Evolutionary conservation across 1,139 yeast genomes (phyloP).

Genomic region (Scheffersomyces titani): DNA sequence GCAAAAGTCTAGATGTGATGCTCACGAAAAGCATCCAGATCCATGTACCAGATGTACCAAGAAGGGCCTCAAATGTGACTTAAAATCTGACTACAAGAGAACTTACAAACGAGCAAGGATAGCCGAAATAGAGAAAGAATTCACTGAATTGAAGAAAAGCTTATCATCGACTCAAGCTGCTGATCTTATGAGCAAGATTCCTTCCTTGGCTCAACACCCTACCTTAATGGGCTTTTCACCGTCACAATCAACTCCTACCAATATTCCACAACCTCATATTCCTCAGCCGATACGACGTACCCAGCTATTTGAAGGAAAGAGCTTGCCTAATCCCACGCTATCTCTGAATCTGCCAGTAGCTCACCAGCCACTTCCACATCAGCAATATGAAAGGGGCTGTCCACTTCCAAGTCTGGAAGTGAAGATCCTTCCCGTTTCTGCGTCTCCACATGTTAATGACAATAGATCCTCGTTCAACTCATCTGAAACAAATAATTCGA

Average conservation of each 20-base stretch:
- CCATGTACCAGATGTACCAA: constrained; percentile 83
- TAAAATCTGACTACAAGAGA: constrained; percentile 81
- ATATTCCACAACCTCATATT: background rate
- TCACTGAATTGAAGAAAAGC: constrained; percentile 62
- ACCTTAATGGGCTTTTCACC: background rate
- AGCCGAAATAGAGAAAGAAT: constrained; percentile 81
- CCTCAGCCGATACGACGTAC: constrained; percentile 1
- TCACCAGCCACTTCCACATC: constrained; percentile 2
- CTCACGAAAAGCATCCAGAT: constrained; percentile 71
- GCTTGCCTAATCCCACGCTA: background rate
- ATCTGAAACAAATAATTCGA: constrained; percentile 24
- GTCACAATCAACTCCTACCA: background rate
- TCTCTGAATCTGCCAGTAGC: constrained; percentile 3
- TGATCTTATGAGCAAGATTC: constrained; percentile 39
- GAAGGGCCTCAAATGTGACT: constrained; percentile 66
- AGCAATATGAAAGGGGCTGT: background rate
- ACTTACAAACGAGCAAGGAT: constrained; percentile 86
- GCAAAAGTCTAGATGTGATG: constrained; percentile 89
- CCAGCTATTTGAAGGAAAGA: background rate
- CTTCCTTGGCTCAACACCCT: constrained; percentile 19
- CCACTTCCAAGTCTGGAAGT: background rate
- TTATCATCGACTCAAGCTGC: constrained; percentile 54
- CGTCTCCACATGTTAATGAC: constrained; percentile 3
- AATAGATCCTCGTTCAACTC: constrained; percentile 13
- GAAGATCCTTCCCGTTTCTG: background rate